Base-by-base conservation (phyloP, 371 early-diverging fungal genomes). In the Mortierella sp. region DNA sequence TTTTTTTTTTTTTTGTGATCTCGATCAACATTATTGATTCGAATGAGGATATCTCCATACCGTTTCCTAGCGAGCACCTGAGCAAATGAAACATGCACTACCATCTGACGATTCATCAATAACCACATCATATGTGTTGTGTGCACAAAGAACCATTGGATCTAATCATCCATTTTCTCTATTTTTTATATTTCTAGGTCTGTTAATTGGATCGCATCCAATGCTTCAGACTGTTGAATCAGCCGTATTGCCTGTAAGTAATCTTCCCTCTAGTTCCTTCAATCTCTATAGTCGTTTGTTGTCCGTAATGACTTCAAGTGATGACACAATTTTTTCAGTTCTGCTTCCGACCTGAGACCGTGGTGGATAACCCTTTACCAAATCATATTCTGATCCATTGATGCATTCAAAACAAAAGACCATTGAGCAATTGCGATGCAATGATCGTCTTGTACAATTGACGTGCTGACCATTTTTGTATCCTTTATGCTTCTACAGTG, bases 51-150 rank as follows among this genome's bases (percentile, higher is more conserved):
- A 76, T 37, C 55, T 76, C 69, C 76, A 76, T 76, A 76, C 69
- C 76, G 70, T 69, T 76, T 76, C 69, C 64, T 62, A 60, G 76
- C 58, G 76, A 76, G 76, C 76, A 76, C 76, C 76, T 76, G 76
- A 76, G 69, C 76, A 64, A 66, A 58, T 50, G 76, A 76, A 76
- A 76, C 76, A 76, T 76, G 76, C 76, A 76, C 76, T 76, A 76
- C 76, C 76, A 76, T 76, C 76, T 76, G 76, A 76, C 76, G 76
- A 76, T 76, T 64, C 70, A 76, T 60, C 61, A 49, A 64, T 39
- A 24, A 9, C 34, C 31, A 43, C 34, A 24, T 8, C 6, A 17
- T 24, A 53, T 4, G 30, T 17, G 15, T 7, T 21, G 53, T 53
- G 53, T 37, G 24, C n/a, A 7, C 17, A n/a, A n/a, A 53, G 14